Conservation (phyloP, 345 rosid genomes). For the Sisymbrium altissimum region DNA sequence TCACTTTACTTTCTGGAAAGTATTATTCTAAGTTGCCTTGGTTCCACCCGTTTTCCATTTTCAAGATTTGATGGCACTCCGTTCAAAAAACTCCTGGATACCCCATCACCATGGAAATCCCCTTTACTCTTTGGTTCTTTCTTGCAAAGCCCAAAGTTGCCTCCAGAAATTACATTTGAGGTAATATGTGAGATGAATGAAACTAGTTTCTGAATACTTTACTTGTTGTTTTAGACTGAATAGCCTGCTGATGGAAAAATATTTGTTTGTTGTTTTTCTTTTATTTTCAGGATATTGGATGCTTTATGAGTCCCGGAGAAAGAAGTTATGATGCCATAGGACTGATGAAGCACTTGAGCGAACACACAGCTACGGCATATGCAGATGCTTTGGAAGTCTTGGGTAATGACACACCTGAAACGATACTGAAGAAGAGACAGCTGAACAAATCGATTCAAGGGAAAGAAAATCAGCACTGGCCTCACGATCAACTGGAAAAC, state of each 20-base stretch:
- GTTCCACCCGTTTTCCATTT: slow-evolving; percentile 30
- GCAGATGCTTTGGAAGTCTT: slow-evolving; percentile 91
- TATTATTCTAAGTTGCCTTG: slow-evolving; percentile 7
- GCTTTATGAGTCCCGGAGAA: slow-evolving; percentile 82
- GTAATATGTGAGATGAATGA: slow-evolving; percentile 37
- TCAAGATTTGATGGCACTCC: slow-evolving; percentile 87
- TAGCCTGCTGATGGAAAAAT: neutral
- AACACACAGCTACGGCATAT: slow-evolving; percentile 78
- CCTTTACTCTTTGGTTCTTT: slow-evolving; percentile 86
- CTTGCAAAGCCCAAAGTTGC: slow-evolving; percentile 67
- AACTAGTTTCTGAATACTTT: slow-evolving; percentile 8
- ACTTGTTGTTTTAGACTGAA: neutral
- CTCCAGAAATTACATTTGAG: slow-evolving; percentile 88
- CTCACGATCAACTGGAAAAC: slow-evolving; percentile 38
- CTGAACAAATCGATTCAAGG: slow-evolving; percentile 35
- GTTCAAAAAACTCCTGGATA: slow-evolving; percentile 64
- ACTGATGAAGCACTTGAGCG: slow-evolving; percentile 85
- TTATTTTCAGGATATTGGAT: slow-evolving; percentile 75
- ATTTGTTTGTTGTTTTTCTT: neutral
- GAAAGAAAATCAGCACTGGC: slow-evolving; percentile 39
- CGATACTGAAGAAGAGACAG: slow-evolving; percentile 45
- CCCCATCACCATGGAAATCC: slow-evolving; percentile 97
- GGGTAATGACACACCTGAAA: slow-evolving; percentile 71
- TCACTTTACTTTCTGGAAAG: neutral
- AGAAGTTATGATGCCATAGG: slow-evolving; percentile 90